phyloP scores from a whole-genome alignment of 78 protist genomes.

The Dictyostelium purpureum region DNA sequence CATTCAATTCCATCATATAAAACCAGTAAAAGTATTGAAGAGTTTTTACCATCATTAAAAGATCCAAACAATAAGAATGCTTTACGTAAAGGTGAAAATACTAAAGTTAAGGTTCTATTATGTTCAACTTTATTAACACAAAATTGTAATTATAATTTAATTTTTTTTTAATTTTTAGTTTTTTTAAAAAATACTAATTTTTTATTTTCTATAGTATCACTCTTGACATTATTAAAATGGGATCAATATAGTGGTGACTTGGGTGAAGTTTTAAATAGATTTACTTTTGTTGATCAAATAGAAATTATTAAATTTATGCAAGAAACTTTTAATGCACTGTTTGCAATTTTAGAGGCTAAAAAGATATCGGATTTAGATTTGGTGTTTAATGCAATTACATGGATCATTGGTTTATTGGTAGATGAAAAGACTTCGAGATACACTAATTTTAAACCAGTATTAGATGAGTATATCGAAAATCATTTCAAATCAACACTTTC shows the following conservation, averaged over 20 bases:
- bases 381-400: conserved; percentile 54
- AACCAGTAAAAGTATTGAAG: conserved; percentile 52
- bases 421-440: conserved; percentile 58
- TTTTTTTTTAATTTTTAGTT: not conserved
- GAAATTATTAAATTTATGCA: conserved; percentile 79
- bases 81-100: conserved; percentile 47
- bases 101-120: conserved; percentile 36
- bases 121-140: conserved; percentile 69
- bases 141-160: conserved; percentile 23
- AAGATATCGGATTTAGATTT: conserved; percentile 43
- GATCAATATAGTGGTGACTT: conserved; percentile 51
- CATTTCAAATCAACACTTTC: conserved; percentile 42
- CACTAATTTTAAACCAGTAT: conserved; percentile 48
- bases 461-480: conserved; percentile 48
- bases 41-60: conserved; percentile 44
- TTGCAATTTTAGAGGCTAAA: conserved; percentile 59
- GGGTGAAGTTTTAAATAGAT: conserved; percentile 46
- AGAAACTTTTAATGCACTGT: conserved; percentile 71
- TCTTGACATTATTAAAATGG: conserved; percentile 62
- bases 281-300: conserved; percentile 67
- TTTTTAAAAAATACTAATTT: not conserved
- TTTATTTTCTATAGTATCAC: not conserved
- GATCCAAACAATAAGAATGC: conserved; percentile 45
- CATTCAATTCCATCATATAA: conserved; percentile 48
- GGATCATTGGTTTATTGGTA: conserved; percentile 67